Evolutionary conservation across 805 yeast species (phyloP), one percentile per base, ranked within the genome.

Genomic region (Candida tammaniensis): DNA sequence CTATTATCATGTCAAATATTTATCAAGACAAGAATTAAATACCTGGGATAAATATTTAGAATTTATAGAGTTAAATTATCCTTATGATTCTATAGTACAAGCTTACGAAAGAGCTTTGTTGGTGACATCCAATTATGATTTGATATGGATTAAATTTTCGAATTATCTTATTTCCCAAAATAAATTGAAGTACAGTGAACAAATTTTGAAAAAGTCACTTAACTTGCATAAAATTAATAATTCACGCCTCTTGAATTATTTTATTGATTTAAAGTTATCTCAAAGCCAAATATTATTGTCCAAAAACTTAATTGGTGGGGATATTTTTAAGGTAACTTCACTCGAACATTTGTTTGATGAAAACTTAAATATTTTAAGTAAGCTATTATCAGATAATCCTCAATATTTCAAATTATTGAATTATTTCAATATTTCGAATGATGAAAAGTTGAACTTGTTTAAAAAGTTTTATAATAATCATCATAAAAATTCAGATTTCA

Each of bases 41-140:
- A 63, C 59, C 8, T 82, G 95, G 78, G 74, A 69, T 34, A 53
- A 62, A 18, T 86, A 82, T 52, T 47, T 83, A 23, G 70, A 70
- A 42, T 75, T 66, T 37, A 57, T 76, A 23, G 86, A 82, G 44
- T 46, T 55, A 35, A 47, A 55, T 15, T 58, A 51, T 25, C 51
- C 61, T 1, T 35, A 34, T 7, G 47, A 43, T 0, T 51, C 45
- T 13, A 42, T 59, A 5, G 49, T 47, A 10, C 61, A 68, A 10
- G 45, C 58, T 0, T 79, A 72, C 41, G 74, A 74, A 33, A 48
- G 86, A 39, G 70, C 78, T 24, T 40, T 77, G 5, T 57, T 72
- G 3, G 44, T 68, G 2, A 62, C 76, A 1, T 68, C 74, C 1
- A 47, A 54, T n/a, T 70, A 74, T 41, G 61, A 69, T 0, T 50